Conservation (phyloP, 2,329 filamentous ascomycete genomes). For the Sclerotinia subarctica region DNA sequence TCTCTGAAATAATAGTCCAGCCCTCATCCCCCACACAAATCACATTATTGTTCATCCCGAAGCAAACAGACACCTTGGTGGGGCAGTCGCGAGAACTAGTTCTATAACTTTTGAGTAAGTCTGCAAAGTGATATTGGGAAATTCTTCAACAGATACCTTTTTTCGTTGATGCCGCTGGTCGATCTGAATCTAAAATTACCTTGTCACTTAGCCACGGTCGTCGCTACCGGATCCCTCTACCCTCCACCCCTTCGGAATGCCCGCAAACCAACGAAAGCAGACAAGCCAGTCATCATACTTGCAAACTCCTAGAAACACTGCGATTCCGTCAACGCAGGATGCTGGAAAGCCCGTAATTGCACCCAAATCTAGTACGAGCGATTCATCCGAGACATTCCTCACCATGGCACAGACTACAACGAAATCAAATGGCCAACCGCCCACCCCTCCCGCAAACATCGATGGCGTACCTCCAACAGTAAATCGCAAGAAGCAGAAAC, state of each 20-base stretch:
- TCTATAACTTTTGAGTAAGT: conserved; percentile 20
- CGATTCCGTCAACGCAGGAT: conserved; percentile 66
- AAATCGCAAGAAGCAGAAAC: conserved; percentile 94
- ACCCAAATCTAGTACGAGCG: conserved; percentile 49
- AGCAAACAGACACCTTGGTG: conserved; percentile 36
- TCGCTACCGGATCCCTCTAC: conserved; percentile 18
- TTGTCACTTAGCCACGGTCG: conserved; percentile 6
- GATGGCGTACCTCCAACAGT: conserved; percentile 50
- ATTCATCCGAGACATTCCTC: conserved; percentile 54
- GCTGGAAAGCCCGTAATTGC: conserved; percentile 67
- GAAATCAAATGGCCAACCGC: conserved; percentile 36
- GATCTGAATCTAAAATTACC: conserved; percentile 12
- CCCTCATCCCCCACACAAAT: conserved; percentile 15
- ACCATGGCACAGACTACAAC: conserved; percentile 38
- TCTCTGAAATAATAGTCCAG: conserved; percentile 3
- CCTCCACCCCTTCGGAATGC: conserved; percentile 42
- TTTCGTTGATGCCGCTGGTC: conserved; percentile 12
- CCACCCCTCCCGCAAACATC: conserved; percentile 31
- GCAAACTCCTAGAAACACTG: conserved; percentile 49
- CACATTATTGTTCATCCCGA: conserved; percentile 20
- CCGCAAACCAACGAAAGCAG: conserved; percentile 52
- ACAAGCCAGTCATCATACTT: conserved; percentile 50
- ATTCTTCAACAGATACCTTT: background rate
- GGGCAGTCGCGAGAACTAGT: conserved; percentile 31
- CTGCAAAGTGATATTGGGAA: conserved; percentile 7